Percentiles rank a stretch among this genome's conserved stretches.
phyloP scores from a whole-genome alignment of 768 basidiomycete species.

The Cyathus striatus region DNA sequence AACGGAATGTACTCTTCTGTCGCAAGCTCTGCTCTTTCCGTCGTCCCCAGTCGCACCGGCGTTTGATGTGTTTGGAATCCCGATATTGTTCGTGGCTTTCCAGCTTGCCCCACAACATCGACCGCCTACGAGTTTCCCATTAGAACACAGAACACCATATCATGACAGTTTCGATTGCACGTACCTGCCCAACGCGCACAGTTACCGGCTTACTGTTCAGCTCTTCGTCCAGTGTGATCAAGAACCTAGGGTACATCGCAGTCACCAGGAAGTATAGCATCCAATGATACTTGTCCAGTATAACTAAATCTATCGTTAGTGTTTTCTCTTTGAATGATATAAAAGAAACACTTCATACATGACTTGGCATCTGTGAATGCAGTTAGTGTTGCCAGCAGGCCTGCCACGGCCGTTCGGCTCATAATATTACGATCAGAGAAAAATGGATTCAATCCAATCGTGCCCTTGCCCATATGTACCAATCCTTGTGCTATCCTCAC shows the following conservation, averaged over 20 bases:
- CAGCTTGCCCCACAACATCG: conserved; percentile 96
- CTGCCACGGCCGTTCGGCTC: conserved; percentile 85
- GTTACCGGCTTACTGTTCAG: conserved; percentile 83
- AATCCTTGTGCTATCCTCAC: conserved; percentile 94
- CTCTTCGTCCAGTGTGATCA: conserved; percentile 94
- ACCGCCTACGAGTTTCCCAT: conserved; percentile 58
- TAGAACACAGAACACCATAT: not conserved
- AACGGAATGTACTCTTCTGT: conserved; percentile 97
- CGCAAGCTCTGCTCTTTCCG: conserved; percentile 91
- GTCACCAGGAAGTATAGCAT: conserved; percentile 96
- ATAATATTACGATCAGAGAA: conserved; percentile 89
- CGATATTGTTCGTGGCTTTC: conserved; percentile 93
- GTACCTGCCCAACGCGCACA: conserved; percentile 88
- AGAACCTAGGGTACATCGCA: conserved; percentile 97
- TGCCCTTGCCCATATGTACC: conserved; percentile 99
- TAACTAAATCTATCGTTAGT: conserved; percentile 47
- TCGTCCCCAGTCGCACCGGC: conserved; percentile 91
- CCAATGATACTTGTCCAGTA: conserved; percentile 96
- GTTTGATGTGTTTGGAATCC: conserved; percentile 99
- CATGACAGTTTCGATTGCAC: too few relatives aligned
- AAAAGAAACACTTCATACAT: conserved; percentile 53
- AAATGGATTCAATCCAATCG: conserved; percentile 95
- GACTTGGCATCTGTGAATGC: conserved; percentile 93
- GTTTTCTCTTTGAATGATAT: not conserved
- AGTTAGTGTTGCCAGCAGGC: conserved; percentile 79